Evolutionary conservation across 1,139 yeast species (phyloP), one percentile per base, ranked within the genome.

Genomic region (Candida anutae): DNA sequence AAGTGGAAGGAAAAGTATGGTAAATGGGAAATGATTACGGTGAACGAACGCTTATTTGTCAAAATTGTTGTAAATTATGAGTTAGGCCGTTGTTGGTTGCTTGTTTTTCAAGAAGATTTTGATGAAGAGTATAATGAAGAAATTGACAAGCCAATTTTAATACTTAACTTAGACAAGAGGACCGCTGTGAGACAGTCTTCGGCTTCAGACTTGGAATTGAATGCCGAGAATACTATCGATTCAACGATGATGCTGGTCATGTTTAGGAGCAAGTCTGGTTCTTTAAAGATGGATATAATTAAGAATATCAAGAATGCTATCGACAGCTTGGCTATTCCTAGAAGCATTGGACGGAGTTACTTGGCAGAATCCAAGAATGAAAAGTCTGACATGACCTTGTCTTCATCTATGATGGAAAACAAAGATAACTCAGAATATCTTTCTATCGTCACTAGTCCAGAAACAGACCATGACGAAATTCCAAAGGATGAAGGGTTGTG

Each of bases 11-110:
- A 51, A 15, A 54, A 55, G 29, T 56, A 53, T 28, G 72, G 69
- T 1, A 64, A 61, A 37, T 65, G 70, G 70, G 69, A 64, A 41
- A 55, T 63, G 64, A 34, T 64, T 21, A 63, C 70, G 1, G 43
- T 53, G 6, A 53, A 48, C 30, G 66, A 60, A 28, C 52, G 42
- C 13, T 36, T 64, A 2, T 65, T 62, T 31, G 35, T 60, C 19
- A 64, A 63, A 36, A 50, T 63, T 13, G 68, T 52, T 3, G 55
- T 57, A 11, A 62, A 63, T 37, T 54, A 61, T 33, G 53, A 51
- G 5, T 29, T 46, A 27, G 43, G 46, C 26, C 48, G 51, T 35
- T 42, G 59, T 26, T 65, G 71, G 71, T 40, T 64, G 32, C 47
- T 64, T 30, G 45, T 61, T 3, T 65, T 64, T 44, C 62, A 62